phyloP scores from a whole-genome alignment of 345 rosid genomes.

The Brassica juncea region DNA sequence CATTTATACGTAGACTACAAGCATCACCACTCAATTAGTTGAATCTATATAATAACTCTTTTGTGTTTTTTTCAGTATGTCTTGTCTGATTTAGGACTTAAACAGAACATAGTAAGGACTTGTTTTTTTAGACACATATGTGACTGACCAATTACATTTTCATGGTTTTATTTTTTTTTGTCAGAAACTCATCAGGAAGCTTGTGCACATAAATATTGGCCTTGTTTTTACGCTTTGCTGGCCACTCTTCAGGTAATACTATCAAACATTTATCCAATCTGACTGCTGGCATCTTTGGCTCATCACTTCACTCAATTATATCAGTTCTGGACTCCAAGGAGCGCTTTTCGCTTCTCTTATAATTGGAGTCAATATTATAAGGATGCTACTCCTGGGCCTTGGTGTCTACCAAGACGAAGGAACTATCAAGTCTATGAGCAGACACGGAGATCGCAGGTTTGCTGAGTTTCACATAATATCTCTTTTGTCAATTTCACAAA shows the following conservation, averaged over 20 bases:
- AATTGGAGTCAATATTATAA: constrained; percentile 69
- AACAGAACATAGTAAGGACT: background rate
- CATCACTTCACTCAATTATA: constrained; percentile 2
- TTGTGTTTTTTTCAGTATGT: constrained; percentile 5
- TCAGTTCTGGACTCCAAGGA: constrained; percentile 78
- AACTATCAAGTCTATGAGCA: constrained; percentile 91
- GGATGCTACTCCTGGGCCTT: constrained; percentile 75
- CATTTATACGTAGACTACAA: background rate
- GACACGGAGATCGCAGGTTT: constrained; percentile 83
- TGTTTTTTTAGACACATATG: background rate
- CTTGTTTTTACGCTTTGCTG: constrained; percentile 82
- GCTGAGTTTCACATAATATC: background rate
- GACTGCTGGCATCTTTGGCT: background rate
- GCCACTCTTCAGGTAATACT: constrained; percentile 41
- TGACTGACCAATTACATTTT: background rate
- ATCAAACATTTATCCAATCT: background rate
- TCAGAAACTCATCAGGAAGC: constrained; percentile 48
- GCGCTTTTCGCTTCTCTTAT: constrained; percentile 68
- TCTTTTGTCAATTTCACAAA: constrained; percentile 32
- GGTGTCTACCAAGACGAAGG: constrained; percentile 85
- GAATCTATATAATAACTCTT: background rate
- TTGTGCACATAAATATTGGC: constrained; percentile 86
- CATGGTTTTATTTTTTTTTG: background rate
- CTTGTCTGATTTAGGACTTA: background rate
- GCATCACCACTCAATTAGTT: background rate